These are phyloP conservation scores for Haplosporangium sp. DNA, from an alignment of 371 early-diverging fungal species.

Conservation along the genomic window DNA sequence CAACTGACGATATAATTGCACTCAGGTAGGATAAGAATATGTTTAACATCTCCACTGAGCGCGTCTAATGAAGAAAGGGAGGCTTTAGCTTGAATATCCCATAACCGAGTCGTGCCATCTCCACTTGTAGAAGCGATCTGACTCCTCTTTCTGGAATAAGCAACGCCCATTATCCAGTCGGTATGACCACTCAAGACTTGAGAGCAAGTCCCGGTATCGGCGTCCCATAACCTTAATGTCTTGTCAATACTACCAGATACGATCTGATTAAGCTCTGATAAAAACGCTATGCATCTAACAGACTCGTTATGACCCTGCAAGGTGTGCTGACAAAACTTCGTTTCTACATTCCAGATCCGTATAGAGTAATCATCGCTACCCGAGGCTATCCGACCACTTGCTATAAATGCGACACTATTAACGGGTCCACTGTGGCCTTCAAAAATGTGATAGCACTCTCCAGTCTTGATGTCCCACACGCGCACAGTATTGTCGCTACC, in stretches of 20 bases:
- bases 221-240: conserved; percentile 1
- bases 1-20: not conserved
- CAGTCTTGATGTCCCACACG: conserved; percentile 12
- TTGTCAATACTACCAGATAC: conserved; percentile 3
- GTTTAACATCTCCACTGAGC: not conserved
- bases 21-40: not conserved
- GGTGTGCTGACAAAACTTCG: not conserved
- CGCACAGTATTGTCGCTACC: conserved; percentile 18
- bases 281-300: not conserved
- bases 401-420: not conserved
- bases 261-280: not conserved
- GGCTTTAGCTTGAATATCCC: not conserved
- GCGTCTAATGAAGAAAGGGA: too few species aligned
- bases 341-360: not conserved
- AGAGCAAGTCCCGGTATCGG: not conserved
- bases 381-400: conserved; percentile 4
- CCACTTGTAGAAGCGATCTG: not conserved
- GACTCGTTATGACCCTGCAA: not conserved
- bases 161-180: not conserved
- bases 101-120: not conserved
- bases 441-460: not conserved
- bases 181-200: not conserved
- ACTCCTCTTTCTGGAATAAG: not conserved
- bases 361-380: conserved; percentile 1
- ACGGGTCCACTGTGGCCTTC: not conserved